phyloP scores from a whole-genome alignment of 495 filamentous ascomycete genomes.

The Cercophora newfieldiana region DNA sequence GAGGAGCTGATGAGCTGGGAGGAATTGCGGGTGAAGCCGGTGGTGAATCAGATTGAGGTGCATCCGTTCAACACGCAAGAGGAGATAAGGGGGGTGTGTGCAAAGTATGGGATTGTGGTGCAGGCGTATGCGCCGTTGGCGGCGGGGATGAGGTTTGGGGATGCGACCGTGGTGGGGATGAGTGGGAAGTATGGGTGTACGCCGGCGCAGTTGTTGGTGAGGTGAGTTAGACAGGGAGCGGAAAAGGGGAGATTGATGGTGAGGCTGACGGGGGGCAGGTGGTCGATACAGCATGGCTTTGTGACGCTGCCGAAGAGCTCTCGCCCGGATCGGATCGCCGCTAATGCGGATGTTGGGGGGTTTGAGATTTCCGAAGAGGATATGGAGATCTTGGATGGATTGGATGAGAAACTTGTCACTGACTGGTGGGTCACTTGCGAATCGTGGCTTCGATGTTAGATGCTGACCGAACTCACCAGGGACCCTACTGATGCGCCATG shows the following conservation, averaged over 20 bases:
- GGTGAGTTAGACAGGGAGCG: constrained; percentile 27
- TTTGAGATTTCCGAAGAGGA: constrained; percentile 65
- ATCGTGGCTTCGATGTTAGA: neutral
- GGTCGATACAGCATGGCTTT: constrained; percentile 72
- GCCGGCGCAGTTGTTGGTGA: constrained; percentile 61
- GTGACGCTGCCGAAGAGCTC: constrained; percentile 75
- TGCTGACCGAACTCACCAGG: constrained; percentile 27
- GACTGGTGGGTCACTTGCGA: constrained; percentile 45
- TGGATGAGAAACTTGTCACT: constrained; percentile 69
- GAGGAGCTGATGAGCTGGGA: constrained; percentile 61
- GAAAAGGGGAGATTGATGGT: neutral
- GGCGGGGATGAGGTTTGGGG: constrained; percentile 55
- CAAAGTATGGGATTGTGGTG: constrained; percentile 55
- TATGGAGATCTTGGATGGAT: constrained; percentile 60
- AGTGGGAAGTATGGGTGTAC: constrained; percentile 59
- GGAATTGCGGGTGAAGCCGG: constrained; percentile 49
- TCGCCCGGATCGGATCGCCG: constrained; percentile 58
- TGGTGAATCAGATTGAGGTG: constrained; percentile 69
- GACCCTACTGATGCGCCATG: constrained; percentile 36
- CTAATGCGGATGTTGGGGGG: constrained; percentile 65
- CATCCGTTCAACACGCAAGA: constrained; percentile 68
- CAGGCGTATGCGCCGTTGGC: constrained; percentile 68
- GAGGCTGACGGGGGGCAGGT: constrained; percentile 29
- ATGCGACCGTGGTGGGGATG: constrained; percentile 51
- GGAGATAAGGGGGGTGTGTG: constrained; percentile 57